A percentile compares a stretch with the other conserved stretches of the same genome.
These are phyloP conservation scores for Talaromyces sp. DNA, from an alignment of 2,329 filamentous ascomycete genomes.

Conservation along the genomic window DNA sequence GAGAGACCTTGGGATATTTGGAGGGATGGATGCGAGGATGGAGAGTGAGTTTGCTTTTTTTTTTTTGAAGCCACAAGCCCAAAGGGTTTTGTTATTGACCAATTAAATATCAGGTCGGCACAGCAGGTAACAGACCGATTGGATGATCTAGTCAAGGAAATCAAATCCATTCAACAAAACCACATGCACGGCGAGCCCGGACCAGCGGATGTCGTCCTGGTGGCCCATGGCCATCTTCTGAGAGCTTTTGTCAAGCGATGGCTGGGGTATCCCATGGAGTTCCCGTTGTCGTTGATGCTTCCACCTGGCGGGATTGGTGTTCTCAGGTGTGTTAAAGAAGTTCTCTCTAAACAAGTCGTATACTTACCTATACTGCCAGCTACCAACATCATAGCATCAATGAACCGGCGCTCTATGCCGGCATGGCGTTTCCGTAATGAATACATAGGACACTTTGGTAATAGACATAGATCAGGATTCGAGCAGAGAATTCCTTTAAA, in stretches of 20 bases:
- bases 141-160: conserved; percentile 39
- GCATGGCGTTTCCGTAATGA: conserved; percentile 29
- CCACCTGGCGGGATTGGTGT: conserved; percentile 41
- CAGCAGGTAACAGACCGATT: conserved; percentile 38
- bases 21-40: conserved; percentile 54
- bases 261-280: conserved; percentile 40
- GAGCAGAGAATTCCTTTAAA: background rate
- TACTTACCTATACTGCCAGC: conserved; percentile 13
- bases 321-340: conserved; percentile 28
- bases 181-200: conserved; percentile 36
- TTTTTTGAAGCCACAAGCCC: background rate
- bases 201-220: conserved; percentile 33
- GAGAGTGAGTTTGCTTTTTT: conserved; percentile 41
- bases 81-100: background rate
- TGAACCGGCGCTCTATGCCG: conserved; percentile 38
- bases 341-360: background rate
- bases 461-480: background rate
- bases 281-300: conserved; percentile 40
- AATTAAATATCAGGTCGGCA: conserved; percentile 20
- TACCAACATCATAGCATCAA: conserved; percentile 36
- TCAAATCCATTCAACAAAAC: conserved; percentile 35
- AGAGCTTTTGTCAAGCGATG: conserved; percentile 46
- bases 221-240: conserved; percentile 44
- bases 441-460: background rate
- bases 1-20: conserved; percentile 55